Conservation (phyloP, 371 early-diverging fungal genomes). For the Funneliformis caledonium region DNA sequence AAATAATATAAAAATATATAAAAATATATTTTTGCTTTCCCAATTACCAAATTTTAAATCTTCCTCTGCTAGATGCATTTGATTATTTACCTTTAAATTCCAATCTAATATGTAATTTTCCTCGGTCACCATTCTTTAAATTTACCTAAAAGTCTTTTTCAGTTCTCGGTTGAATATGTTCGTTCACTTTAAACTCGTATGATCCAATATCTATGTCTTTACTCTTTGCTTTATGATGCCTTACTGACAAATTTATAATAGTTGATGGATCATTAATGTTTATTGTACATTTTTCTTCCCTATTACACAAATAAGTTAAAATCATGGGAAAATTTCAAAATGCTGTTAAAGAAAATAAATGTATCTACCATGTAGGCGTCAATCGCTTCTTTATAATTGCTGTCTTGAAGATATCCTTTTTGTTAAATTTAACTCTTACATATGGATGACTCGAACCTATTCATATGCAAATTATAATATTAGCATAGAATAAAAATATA, state of each 20-base stretch:
- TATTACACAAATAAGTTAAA: neutral
- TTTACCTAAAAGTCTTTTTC: constrained; percentile 20
- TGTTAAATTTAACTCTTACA: constrained; percentile 55
- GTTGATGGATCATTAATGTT: constrained; percentile 49
- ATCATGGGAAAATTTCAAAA: neutral
- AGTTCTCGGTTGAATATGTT: constrained; percentile 45
- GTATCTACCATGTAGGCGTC: constrained; percentile 72
- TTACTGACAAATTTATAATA: constrained; percentile 58
- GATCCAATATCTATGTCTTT: constrained; percentile 64
- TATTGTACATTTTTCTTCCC: neutral
- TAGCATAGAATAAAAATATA: neutral
- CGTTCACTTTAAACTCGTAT: constrained; percentile 58
- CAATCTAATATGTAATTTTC: constrained; percentile 34
- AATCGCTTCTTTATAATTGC: constrained; percentile 74
- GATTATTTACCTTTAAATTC: constrained; percentile 5
- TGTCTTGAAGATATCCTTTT: constrained; percentile 67
- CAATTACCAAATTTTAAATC: no score
- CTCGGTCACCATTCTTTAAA: neutral
- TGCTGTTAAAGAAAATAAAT: constrained; percentile 5
- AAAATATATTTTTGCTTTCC: no score
- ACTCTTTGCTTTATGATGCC: constrained; percentile 69
- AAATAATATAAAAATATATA: no score
- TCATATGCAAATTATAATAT: neutral
- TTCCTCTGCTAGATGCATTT: no score
- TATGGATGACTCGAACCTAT: constrained; percentile 60